Percentiles rank a stretch among this genome's conserved stretches.
phyloP scores from a whole-genome alignment of 352 stramenopile species.

The Phytophthora chlamydospora region DNA sequence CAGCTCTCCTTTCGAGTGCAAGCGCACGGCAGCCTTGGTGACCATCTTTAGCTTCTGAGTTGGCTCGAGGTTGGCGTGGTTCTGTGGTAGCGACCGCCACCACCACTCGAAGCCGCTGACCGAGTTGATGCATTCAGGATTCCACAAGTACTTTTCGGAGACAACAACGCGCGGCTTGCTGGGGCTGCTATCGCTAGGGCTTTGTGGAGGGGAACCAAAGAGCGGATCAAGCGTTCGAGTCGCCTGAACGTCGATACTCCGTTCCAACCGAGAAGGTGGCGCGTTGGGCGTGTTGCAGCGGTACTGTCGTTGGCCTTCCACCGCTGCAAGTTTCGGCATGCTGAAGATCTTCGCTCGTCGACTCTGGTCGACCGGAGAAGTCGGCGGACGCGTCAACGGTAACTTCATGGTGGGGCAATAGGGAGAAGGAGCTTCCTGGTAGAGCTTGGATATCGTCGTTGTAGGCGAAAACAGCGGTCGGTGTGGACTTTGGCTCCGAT shows the following conservation, averaged over 20 bases:
- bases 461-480: constrained; percentile 51
- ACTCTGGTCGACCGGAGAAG: constrained; percentile 53
- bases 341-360: constrained; percentile 64
- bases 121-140: constrained; percentile 76
- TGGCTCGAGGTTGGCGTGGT: constrained; percentile 64
- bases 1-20: constrained; percentile 69
- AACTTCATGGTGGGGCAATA: constrained; percentile 53
- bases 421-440: constrained; percentile 54
- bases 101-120: constrained; percentile 85
- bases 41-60: constrained; percentile 85
- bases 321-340: constrained; percentile 61
- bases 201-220: constrained; percentile 42
- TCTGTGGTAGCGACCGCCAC: constrained; percentile 73
- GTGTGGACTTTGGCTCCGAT: constrained; percentile 19
- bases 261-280: constrained; percentile 20
- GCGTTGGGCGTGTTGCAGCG: constrained; percentile 65
- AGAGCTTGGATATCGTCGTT: constrained; percentile 66
- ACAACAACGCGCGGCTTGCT: constrained; percentile 45
- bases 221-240: constrained; percentile 33
- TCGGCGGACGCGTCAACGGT: constrained; percentile 49
- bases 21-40: constrained; percentile 70
- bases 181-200: constrained; percentile 23
- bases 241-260: constrained; percentile 1
- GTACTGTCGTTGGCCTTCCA: constrained; percentile 50
- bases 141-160: constrained; percentile 74